Evolutionary conservation across 371 early-diverging fungal species (phyloP).

Genomic region (Saksenaea oblongispora): DNA sequence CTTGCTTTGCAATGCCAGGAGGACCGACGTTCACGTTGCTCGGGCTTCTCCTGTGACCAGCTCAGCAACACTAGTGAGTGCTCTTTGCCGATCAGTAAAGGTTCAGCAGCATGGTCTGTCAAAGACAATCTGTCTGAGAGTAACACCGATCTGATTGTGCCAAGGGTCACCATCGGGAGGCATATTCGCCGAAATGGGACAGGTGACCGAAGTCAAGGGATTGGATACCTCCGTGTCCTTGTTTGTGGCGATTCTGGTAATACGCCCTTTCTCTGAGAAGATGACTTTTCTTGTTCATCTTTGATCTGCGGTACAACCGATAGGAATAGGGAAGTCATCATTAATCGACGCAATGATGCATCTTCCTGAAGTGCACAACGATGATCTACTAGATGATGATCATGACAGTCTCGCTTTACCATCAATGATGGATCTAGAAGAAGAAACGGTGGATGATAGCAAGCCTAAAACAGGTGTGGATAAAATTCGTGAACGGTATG

Average conservation of each 20-base stretch:
- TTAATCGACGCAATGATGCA: constrained; percentile 45
- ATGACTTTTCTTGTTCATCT: constrained; percentile 4
- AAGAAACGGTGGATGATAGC: constrained; percentile 11
- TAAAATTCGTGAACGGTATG: constrained; percentile 31
- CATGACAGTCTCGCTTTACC: constrained; percentile 5
- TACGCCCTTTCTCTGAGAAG: not conserved
- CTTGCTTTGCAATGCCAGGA: not conserved
- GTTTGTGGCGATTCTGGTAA: constrained; percentile 63
- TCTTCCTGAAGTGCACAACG: constrained; percentile 37
- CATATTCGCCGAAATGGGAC: not conserved
- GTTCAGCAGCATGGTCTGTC: constrained; percentile 1
- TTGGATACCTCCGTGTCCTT: constrained; percentile 50
- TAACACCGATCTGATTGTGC: constrained; percentile 3
- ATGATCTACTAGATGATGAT: constrained; percentile 22
- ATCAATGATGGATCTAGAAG: constrained; percentile 24
- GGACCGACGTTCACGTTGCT: not conserved
- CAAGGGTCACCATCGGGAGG: constrained; percentile 6
- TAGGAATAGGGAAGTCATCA: constrained; percentile 56
- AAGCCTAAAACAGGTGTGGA: not conserved
- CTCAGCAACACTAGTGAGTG: not conserved
- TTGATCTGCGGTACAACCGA: not conserved
- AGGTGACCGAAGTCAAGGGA: constrained; percentile 22
- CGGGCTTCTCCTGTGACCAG: not conserved
- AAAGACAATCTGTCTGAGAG: constrained; percentile 7
- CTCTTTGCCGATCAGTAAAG: not conserved